These are phyloP conservation scores for Coccinonectria pachysandricola DNA, from an alignment of 2,329 filamentous ascomycete species.

Conservation along the genomic window DNA sequence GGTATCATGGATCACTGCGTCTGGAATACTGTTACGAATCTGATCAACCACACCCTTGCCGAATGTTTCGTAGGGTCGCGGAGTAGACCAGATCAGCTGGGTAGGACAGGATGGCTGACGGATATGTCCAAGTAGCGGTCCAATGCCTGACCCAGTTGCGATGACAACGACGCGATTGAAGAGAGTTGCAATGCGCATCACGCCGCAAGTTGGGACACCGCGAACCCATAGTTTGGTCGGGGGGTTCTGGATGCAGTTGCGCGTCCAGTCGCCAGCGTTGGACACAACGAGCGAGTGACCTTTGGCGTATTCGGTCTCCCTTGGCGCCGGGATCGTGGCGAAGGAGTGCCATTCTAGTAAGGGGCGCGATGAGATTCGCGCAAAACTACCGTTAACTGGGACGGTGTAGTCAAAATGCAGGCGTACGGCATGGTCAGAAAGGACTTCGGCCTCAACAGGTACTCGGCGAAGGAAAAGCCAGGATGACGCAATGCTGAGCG, in stretches of 20 bases:
- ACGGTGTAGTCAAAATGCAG: constrained; percentile 58
- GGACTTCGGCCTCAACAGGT: constrained; percentile 51
- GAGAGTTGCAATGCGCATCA: constrained; percentile 55
- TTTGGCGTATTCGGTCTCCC: constrained; percentile 16
- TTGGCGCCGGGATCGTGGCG: constrained; percentile 56
- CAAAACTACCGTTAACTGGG: constrained; percentile 36
- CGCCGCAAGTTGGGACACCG: constrained; percentile 55
- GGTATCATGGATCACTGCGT: constrained; percentile 60
- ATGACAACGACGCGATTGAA: constrained; percentile 58
- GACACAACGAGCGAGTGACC: constrained; percentile 62
- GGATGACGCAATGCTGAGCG: constrained; percentile 56
- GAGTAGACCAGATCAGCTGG: constrained; percentile 61
- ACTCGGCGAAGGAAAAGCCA: constrained; percentile 65
- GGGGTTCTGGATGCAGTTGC: constrained; percentile 48
- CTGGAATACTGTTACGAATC: constrained; percentile 46
- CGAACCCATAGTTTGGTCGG: constrained; percentile 57
- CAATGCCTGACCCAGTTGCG: constrained; percentile 64
- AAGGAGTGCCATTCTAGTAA: constrained; percentile 68
- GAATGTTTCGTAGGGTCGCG: constrained; percentile 51
- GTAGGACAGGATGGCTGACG: constrained; percentile 37
- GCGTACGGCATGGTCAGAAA: constrained; percentile 63
- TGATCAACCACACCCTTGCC: constrained; percentile 44
- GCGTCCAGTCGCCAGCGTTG: constrained; percentile 68
- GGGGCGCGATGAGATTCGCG: constrained; percentile 50
- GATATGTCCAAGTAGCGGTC: constrained; percentile 53